These are phyloP conservation scores for Hypoxylon sp. DNA, from an alignment of 2,329 filamentous ascomycete genomes.

Conservation along the genomic window DNA sequence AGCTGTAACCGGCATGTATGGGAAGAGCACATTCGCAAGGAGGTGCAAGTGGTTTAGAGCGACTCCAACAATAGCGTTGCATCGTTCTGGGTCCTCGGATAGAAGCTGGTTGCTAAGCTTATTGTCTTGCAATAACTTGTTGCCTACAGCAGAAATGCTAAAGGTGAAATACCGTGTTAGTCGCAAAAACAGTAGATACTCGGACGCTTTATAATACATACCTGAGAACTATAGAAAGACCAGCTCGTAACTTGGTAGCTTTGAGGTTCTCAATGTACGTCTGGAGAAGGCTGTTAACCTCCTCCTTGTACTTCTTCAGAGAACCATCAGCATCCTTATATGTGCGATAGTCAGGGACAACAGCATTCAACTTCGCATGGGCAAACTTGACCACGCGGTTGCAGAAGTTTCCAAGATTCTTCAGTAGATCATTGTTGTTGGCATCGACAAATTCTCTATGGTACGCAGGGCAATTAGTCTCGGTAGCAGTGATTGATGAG, in stretches of 20 bases:
- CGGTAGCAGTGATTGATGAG: constrained; percentile 26
- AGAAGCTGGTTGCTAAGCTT: constrained; percentile 70
- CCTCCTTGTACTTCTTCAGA: constrained; percentile 62
- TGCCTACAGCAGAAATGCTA: constrained; percentile 57
- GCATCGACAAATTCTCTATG: constrained; percentile 77
- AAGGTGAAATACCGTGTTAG: constrained; percentile 16
- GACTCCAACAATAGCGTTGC: constrained; percentile 76
- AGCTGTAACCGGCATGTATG: constrained; percentile 88
- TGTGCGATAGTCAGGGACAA: constrained; percentile 68
- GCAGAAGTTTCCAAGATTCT: constrained; percentile 76
- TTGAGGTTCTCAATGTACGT: constrained; percentile 79
- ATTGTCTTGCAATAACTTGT: constrained; percentile 67
- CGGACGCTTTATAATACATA: constrained; percentile 9
- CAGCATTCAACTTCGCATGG: constrained; percentile 74
- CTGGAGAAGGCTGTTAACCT: constrained; percentile 76
- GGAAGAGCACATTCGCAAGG: constrained; percentile 81
- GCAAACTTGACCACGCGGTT: constrained; percentile 71
- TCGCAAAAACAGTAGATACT: background rate
- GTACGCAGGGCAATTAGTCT: constrained; percentile 47
- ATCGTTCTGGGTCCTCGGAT: constrained; percentile 68
- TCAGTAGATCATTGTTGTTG: constrained; percentile 91
- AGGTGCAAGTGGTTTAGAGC: constrained; percentile 88
- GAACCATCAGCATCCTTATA: constrained; percentile 56
- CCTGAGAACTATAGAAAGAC: constrained; percentile 59
- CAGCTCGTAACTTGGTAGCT: constrained; percentile 78